Conservation (phyloP, 2,329 filamentous ascomycete species). For the Fusarium paranaense region DNA sequence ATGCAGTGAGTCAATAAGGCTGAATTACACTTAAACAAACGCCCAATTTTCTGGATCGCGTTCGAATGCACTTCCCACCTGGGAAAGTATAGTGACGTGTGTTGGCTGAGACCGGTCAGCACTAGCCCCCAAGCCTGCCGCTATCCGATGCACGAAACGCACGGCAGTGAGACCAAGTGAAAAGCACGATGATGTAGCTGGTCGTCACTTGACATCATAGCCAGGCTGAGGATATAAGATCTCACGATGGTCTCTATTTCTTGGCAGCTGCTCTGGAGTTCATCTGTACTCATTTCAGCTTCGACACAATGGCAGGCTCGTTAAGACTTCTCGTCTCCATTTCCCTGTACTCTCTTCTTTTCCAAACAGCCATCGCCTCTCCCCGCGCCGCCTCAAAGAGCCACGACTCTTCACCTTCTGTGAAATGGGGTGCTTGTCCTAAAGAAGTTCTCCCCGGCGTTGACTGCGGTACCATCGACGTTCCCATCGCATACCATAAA, state of each 20-base stretch:
- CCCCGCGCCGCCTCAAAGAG: background rate
- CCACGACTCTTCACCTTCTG: background rate
- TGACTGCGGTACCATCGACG: slow-evolving; percentile 31
- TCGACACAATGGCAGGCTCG: background rate
- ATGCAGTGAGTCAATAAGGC: background rate
- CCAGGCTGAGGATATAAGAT: slow-evolving; percentile 13
- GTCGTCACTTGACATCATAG: background rate
- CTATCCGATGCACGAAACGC: slow-evolving; percentile 4
- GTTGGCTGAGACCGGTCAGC: background rate
- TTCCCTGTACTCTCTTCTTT: background rate
- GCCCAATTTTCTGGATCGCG: background rate
- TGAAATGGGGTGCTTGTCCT: slow-evolving; percentile 23
- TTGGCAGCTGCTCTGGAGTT: background rate
- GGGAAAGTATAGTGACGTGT: background rate
- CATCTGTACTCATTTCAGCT: background rate
- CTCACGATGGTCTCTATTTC: background rate
- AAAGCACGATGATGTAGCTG: slow-evolving; percentile 2
- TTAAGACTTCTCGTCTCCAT: background rate
- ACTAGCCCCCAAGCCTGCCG: background rate
- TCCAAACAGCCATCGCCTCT: background rate
- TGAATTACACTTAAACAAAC: background rate
- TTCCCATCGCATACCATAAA: slow-evolving; percentile 31
- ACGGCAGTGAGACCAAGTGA: background rate
- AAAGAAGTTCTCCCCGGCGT: slow-evolving; percentile 19
- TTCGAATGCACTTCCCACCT: background rate